Base-by-base conservation (phyloP, 73 alveolate species). In the Paramecium caudatum region DNA sequence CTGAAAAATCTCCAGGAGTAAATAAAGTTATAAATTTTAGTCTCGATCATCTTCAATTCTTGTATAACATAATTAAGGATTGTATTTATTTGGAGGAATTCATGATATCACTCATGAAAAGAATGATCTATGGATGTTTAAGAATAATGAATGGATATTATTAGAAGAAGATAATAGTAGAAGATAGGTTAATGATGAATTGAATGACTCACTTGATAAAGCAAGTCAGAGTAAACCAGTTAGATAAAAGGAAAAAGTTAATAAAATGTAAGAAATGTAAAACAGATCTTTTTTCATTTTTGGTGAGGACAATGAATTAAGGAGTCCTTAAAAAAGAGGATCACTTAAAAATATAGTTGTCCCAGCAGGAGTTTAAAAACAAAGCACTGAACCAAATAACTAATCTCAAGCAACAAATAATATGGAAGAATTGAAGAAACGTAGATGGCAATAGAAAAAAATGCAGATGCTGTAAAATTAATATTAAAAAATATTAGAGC, bases 61-160 rank as follows among this genome's bases (percentile, higher is more conserved):
- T 27, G 68, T 74, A 27, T 19, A 4, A 16, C 69, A 74, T 17
- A 30, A 10, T 5, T 74, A 74, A 74, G 88, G 70, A 4, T 27
- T 74, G 15, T 45, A 27, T 21, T 45, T 74, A 37, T 74, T 74
- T 41, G 88, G 88, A 41, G 88, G 88, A 4, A 74, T 74, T 17
- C 88, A 74, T 74, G 88, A 74, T 41, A 74, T 74, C 21, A 74
- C 88, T 74, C 88, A 74, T 74, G 88, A 74, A 41, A 74, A 74
- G 69, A 74, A 74, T 74, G 88, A 74, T 43, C n/a, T 74, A 6
- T 74, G 88, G 88, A 30, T 74, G 46, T 74, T 27, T 74, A 74
- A 74, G 15, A 43, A 43, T 21, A 74, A 74, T 17, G 88, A 74
- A 7, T 74, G 88, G 88, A 27, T 45, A 0, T 3, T 74, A 21